These are phyloP conservation scores for Dactylellina parvicollis DNA, from an alignment of 2,329 filamentous ascomycete genomes.

Conservation along the genomic window DNA sequence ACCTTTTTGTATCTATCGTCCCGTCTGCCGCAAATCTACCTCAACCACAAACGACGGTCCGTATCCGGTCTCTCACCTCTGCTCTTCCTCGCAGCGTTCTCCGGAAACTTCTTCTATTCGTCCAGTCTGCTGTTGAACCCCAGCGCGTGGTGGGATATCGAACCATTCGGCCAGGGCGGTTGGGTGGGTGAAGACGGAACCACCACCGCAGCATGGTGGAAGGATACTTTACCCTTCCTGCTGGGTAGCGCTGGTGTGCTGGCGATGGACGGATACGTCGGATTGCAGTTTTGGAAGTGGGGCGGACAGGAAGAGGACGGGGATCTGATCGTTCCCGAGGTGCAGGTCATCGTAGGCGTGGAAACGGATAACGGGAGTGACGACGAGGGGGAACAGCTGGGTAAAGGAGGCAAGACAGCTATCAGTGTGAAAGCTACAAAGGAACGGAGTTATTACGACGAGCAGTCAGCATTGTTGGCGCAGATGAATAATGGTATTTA, in stretches of 20 bases:
- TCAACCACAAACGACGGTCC: constrained; percentile 72
- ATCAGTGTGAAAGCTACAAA: constrained; percentile 6
- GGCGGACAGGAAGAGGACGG: constrained; percentile 64
- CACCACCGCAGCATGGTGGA: constrained; percentile 68
- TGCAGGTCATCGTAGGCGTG: constrained; percentile 39
- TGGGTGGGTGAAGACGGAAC: constrained; percentile 70
- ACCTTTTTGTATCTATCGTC: constrained; percentile 66
- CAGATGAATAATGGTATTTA: constrained; percentile 48
- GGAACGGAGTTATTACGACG: constrained; percentile 45
- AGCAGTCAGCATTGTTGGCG: constrained; percentile 38
- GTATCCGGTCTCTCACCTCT: constrained; percentile 72
- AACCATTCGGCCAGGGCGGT: constrained; percentile 68
- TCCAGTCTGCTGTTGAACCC: constrained; percentile 72
- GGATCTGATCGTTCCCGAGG: constrained; percentile 14
- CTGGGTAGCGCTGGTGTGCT: constrained; percentile 73
- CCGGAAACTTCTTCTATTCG: constrained; percentile 75
- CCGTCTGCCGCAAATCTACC: constrained; percentile 72
- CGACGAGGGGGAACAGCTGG: not conserved
- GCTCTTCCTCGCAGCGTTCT: constrained; percentile 74
- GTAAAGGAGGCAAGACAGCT: not conserved
- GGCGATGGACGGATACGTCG: constrained; percentile 70
- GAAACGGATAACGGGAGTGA: constrained; percentile 2
- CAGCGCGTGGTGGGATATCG: constrained; percentile 70
- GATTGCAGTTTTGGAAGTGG: constrained; percentile 71
- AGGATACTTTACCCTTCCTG: constrained; percentile 71